Conservation (phyloP, 768 basidiomycete species). For the Kwoniella dejecticola region DNA sequence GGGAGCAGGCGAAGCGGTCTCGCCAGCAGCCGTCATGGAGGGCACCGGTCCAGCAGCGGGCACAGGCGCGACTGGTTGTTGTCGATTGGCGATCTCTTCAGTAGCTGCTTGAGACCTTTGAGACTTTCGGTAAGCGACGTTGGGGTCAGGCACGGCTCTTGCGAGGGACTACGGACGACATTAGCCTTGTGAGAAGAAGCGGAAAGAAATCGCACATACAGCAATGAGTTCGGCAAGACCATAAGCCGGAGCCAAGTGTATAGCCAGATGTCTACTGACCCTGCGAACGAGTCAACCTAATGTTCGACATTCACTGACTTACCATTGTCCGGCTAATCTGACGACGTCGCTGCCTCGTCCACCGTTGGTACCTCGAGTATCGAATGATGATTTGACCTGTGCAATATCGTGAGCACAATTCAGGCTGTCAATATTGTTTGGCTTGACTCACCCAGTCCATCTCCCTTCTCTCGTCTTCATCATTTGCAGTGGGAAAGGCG, state of each 20-base stretch:
- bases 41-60: constrained; percentile 9
- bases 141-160: constrained; percentile 74
- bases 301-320: background rate
- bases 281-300: constrained; percentile 27
- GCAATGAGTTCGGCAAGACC: constrained; percentile 59
- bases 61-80: too few relatives aligned
- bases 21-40: constrained; percentile 36
- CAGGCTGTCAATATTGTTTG: background rate
- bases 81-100: constrained; percentile 30
- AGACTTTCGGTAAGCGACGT: constrained; percentile 74
- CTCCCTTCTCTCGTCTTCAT: constrained; percentile 75
- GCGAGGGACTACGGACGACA: constrained; percentile 60
- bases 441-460: constrained; percentile 65
- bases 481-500: constrained; percentile 79
- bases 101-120: constrained; percentile 54
- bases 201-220: constrained; percentile 32
- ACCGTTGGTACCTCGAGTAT: constrained; percentile 73
- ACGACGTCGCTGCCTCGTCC: constrained; percentile 67
- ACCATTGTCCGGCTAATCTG: constrained; percentile 86
- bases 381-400: constrained; percentile 69
- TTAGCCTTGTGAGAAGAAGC: too few relatives aligned
- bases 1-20: constrained; percentile 52
- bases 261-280: constrained; percentile 61
- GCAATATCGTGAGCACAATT: background rate
- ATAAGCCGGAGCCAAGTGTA: constrained; percentile 70